Evolutionary conservation across 2,329 filamentous ascomycete genomes (phyloP).

Genomic region (Trichophyton schoenleinii): DNA sequence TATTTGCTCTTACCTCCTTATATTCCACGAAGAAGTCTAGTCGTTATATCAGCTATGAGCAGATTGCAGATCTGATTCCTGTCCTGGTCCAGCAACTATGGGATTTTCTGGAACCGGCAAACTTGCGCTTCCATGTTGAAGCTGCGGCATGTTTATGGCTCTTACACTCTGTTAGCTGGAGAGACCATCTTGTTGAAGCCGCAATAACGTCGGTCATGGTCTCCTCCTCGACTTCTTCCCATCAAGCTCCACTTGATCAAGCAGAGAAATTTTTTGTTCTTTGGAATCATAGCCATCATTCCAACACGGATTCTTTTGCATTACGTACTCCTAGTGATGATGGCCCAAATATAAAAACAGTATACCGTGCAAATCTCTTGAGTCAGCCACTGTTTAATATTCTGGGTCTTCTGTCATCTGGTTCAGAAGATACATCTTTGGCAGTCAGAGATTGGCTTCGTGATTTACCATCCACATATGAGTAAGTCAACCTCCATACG

Average conservation of each 20-base stretch:
- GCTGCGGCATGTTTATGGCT: conserved; percentile 77
- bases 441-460: conserved; percentile 72
- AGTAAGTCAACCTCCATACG: conserved; percentile 27
- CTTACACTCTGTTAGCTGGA: conserved; percentile 58
- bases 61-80: conserved; percentile 50
- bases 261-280: conserved; percentile 31
- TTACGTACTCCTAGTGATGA: conserved; percentile 9
- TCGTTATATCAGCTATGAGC: conserved; percentile 29
- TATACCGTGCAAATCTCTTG: conserved; percentile 48
- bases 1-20: conserved; percentile 38
- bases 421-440: conserved; percentile 60
- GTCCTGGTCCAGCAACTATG: conserved; percentile 62
- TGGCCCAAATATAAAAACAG: conserved; percentile 19
- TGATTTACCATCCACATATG: conserved; percentile 40
- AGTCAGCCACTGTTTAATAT: conserved; percentile 69
- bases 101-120: conserved; percentile 65
- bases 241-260: conserved; percentile 24
- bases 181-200: conserved; percentile 66
- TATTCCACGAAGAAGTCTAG: conserved; percentile 26
- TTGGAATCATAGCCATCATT: conserved; percentile 33
- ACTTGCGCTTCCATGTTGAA: conserved; percentile 90
- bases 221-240: conserved; percentile 27
- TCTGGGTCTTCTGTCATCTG: conserved; percentile 63
- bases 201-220: conserved; percentile 60
- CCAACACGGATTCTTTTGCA: conserved; percentile 24